A percentile compares a stretch with the other conserved stretches of the same genome.
These are phyloP conservation scores for Wilcoxina mikolae DNA, from an alignment of 495 filamentous ascomycete genomes.

Conservation along the genomic window DNA sequence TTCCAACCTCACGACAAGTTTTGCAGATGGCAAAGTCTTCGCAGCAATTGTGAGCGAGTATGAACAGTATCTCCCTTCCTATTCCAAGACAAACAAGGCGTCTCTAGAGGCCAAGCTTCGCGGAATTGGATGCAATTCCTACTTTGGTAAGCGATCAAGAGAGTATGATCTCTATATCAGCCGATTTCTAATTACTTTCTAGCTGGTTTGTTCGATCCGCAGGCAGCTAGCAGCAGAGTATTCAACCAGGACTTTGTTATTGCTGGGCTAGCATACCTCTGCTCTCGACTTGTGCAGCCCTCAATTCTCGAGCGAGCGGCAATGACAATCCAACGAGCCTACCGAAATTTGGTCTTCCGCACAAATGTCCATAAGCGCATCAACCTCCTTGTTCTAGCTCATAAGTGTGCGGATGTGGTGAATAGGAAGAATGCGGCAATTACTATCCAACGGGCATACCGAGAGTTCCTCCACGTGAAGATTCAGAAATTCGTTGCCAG, in stretches of 20 bases:
- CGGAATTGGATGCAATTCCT: constrained; percentile 30
- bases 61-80: constrained; percentile 30
- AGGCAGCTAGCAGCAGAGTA: constrained; percentile 24
- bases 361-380: constrained; percentile 29
- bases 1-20: constrained; percentile 45
- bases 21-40: constrained; percentile 44
- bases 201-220: constrained; percentile 19
- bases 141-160: constrained; percentile 32
- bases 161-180: constrained; percentile 1
- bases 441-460: constrained; percentile 37
- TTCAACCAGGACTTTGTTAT: constrained; percentile 40
- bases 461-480: constrained; percentile 19
- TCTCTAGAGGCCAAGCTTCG: constrained; percentile 25
- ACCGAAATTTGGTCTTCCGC: constrained; percentile 30
- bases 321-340: constrained; percentile 34
- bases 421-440: constrained; percentile 37
- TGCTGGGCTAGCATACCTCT: constrained; percentile 45
- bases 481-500: constrained; percentile 21
- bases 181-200: constrained; percentile 17
- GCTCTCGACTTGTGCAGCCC: constrained; percentile 44
- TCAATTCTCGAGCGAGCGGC: constrained; percentile 35
- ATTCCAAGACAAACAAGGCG: constrained; percentile 11
- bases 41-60: constrained; percentile 47
- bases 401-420: constrained; percentile 36
- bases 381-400: constrained; percentile 34